A percentile compares a stretch with the other conserved stretches of the same genome.
Conservation (phyloP, 305 asterid species). For the Solanum hybrid region DNA sequence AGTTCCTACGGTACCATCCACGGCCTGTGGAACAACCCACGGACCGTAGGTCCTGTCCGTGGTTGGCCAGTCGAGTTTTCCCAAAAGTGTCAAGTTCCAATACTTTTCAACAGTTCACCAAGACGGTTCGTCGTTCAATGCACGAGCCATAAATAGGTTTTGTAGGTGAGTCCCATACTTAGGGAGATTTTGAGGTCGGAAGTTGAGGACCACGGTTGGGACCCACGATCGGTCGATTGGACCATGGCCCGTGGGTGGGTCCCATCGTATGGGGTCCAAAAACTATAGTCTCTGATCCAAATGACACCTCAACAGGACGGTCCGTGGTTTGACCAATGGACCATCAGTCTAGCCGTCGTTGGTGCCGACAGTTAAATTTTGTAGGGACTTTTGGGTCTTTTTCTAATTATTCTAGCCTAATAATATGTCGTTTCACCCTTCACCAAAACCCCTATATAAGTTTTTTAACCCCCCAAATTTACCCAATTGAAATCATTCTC, state of each 20-base stretch:
- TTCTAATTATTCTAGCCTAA: too few relatives aligned
- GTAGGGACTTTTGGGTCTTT: background rate
- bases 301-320: background rate
- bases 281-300: background rate
- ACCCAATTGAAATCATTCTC: too few relatives aligned
- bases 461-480: too few relatives aligned
- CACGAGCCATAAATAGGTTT: background rate
- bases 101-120: background rate
- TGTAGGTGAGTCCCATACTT: background rate
- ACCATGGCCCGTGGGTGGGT: background rate
- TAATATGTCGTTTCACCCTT: too few relatives aligned
- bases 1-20: background rate
- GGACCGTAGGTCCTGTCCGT: background rate
- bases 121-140: background rate
- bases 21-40: background rate
- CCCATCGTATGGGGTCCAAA: background rate
- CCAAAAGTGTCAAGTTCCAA: background rate
- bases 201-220: background rate
- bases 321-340: background rate
- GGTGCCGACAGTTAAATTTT: too few relatives aligned
- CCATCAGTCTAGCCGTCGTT: too few relatives aligned
- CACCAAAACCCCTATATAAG: too few relatives aligned
- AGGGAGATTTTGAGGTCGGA: background rate
- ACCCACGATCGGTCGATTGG: background rate
- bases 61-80: background rate